Percentiles rank a stretch among this genome's conserved stretches.
Conservation (phyloP, 176 grass and related monocot genomes). For the Oryza meridionalis region DNA sequence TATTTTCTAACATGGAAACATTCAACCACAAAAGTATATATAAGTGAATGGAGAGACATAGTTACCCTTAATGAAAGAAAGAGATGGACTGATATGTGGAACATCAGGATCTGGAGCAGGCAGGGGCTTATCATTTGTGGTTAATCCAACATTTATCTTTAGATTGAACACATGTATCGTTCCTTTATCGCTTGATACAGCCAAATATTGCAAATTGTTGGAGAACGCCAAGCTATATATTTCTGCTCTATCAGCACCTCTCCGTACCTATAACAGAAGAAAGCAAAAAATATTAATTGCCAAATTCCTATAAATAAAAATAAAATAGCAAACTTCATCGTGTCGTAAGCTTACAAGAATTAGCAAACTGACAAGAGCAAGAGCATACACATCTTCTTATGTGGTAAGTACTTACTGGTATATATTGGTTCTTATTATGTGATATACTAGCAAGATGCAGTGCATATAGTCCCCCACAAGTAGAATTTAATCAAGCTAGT, state of each 20-base stretch:
- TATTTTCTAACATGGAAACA: too few relatives aligned
- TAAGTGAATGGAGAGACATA: constrained; percentile 4
- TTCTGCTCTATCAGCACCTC: constrained; percentile 98
- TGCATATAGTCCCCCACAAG: neutral
- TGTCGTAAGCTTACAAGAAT: neutral
- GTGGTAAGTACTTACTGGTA: neutral
- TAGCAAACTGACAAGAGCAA: neutral
- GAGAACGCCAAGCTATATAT: constrained; percentile 99
- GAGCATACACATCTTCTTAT: neutral
- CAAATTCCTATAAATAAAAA: neutral
- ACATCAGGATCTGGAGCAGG: constrained; percentile 70
- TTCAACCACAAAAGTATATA: neutral
- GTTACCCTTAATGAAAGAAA: constrained; percentile 98
- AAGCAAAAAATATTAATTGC: neutral
- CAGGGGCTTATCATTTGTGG: constrained; percentile 72
- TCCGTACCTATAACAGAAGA: constrained; percentile 69
- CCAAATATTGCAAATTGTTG: constrained; percentile 82
- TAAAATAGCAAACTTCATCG: neutral
- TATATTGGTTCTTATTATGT: neutral
- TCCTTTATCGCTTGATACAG: constrained; percentile 98
- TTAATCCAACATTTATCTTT: constrained; percentile 83
- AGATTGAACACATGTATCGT: constrained; percentile 97
- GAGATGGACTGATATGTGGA: constrained; percentile 62
- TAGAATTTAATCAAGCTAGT: neutral
- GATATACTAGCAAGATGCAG: neutral